These are phyloP conservation scores for Colletotrichum chlorophyti DNA, from an alignment of 2,329 filamentous ascomycete genomes.

Conservation along the genomic window DNA sequence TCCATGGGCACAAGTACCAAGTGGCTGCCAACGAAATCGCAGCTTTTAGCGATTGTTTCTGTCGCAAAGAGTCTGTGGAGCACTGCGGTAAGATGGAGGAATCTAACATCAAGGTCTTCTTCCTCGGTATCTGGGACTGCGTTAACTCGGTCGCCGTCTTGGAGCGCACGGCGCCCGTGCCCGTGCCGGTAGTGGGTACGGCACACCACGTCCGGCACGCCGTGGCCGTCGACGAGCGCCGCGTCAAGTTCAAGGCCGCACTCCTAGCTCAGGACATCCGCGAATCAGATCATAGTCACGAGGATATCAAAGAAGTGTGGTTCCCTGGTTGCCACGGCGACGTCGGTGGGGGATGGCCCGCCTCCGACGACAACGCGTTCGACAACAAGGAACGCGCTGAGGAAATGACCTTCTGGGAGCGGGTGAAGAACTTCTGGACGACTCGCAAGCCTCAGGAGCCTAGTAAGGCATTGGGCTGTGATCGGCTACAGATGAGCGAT, in stretches of 20 bases:
- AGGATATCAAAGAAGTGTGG: slow-evolving; percentile 59
- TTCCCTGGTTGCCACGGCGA: slow-evolving; percentile 62
- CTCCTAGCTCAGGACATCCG: slow-evolving; percentile 51
- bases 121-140: slow-evolving; percentile 63
- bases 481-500: slow-evolving; percentile 54
- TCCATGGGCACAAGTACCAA: slow-evolving; percentile 33
- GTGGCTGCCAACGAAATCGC: slow-evolving; percentile 43
- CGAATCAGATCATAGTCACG: slow-evolving; percentile 33
- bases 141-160: slow-evolving; percentile 57
- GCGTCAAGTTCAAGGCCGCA: slow-evolving; percentile 61
- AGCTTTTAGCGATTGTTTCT: slow-evolving; percentile 56
- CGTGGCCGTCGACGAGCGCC: slow-evolving; percentile 59
- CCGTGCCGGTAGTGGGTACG: slow-evolving; percentile 45
- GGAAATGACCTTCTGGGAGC: slow-evolving; percentile 40
- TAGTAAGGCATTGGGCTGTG: slow-evolving; percentile 37
- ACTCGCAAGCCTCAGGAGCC: slow-evolving; percentile 40
- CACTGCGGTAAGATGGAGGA: slow-evolving; percentile 27
- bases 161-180: slow-evolving; percentile 45
- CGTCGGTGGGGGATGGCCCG: slow-evolving; percentile 59
- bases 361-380: slow-evolving; percentile 34
- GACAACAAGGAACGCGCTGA: slow-evolving; percentile 33
- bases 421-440: slow-evolving; percentile 43
- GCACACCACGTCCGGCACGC: slow-evolving; percentile 57
- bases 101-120: slow-evolving; percentile 55
- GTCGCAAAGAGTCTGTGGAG: slow-evolving; percentile 41